Percentiles rank a stretch among this genome's conserved stretches.
Evolutionary conservation across 2,329 filamentous ascomycete genomes (phyloP).

Genomic region (Graphium sp.): DNA sequence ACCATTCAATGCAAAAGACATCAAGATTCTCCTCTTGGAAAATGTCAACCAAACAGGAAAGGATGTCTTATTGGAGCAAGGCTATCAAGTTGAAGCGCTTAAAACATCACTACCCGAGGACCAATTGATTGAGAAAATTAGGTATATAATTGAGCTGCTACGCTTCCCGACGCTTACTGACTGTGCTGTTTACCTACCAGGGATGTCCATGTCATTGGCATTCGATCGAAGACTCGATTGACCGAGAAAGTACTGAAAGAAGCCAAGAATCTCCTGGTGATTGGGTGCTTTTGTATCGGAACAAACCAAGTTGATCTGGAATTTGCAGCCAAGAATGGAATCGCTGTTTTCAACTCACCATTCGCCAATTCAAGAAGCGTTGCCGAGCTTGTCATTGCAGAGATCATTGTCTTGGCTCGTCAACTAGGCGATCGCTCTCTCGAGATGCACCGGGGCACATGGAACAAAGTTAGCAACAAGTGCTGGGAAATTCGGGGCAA

Average conservation of each 20-base stretch:
- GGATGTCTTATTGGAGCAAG: constrained; percentile 67
- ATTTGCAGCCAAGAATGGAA: constrained; percentile 68
- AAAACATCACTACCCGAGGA: constrained; percentile 86
- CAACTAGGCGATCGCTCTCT: constrained; percentile 86
- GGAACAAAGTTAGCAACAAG: constrained; percentile 94
- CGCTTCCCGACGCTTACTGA: not conserved
- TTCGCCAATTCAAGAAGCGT: constrained; percentile 97
- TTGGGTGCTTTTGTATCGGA: constrained; percentile 98
- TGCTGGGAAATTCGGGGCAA: constrained; percentile 99
- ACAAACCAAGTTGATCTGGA: constrained; percentile 89
- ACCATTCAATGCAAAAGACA: constrained; percentile 87
- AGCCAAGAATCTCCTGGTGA: constrained; percentile 86
- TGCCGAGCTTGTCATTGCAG: constrained; percentile 84
- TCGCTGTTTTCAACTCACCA: constrained; percentile 97
- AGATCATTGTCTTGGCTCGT: constrained; percentile 81
- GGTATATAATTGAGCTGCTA: constrained; percentile 31
- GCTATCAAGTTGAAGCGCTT: constrained; percentile 86
- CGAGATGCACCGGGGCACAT: constrained; percentile 85
- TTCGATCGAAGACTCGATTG: constrained; percentile 94
- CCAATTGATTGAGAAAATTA: constrained; percentile 91
- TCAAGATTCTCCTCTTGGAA: constrained; percentile 90
- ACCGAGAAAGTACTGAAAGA: constrained; percentile 69
- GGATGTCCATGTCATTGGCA: constrained; percentile 92
- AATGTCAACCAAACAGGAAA: constrained; percentile 88
- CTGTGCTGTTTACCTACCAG: constrained; percentile 23